Conservation (phyloP, 306 rosid species). For the Rosa chinensis region DNA sequence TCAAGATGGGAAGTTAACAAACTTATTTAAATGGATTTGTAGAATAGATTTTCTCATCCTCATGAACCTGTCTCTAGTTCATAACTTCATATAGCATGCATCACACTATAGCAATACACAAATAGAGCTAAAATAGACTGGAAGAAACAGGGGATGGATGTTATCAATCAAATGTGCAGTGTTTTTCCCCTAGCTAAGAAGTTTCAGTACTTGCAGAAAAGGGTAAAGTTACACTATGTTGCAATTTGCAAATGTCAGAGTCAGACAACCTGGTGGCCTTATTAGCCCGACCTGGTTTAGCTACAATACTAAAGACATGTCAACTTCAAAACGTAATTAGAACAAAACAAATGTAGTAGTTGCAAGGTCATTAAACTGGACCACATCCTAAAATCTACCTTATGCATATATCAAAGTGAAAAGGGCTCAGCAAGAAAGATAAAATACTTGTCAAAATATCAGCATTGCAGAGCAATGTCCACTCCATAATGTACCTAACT, state of each 20-base stretch:
- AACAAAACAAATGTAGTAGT: conserved; percentile 1
- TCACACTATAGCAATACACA: not conserved
- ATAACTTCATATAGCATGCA: not conserved
- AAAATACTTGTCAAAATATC: not conserved
- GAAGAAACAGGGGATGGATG: not conserved
- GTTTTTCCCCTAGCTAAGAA: not conserved
- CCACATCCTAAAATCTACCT: not conserved
- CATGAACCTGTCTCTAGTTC: not conserved
- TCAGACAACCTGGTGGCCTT: not conserved
- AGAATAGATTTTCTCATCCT: not conserved
- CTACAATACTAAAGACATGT: not conserved
- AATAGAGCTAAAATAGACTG: not conserved
- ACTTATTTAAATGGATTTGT: too few relatives aligned
- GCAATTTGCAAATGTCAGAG: not conserved
- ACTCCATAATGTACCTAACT: not conserved
- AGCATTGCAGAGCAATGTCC: not conserved
- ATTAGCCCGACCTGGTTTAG: not conserved
- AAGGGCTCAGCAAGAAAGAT: not conserved
- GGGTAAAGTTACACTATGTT: not conserved
- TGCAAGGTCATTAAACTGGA: not conserved
- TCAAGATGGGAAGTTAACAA: not conserved
- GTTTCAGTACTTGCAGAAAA: not conserved
- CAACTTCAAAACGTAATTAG: not conserved
- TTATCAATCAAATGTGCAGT: not conserved
- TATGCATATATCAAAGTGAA: not conserved